phyloP scores from a whole-genome alignment of 83 land plant genomes.

The Picea abies region DNA sequence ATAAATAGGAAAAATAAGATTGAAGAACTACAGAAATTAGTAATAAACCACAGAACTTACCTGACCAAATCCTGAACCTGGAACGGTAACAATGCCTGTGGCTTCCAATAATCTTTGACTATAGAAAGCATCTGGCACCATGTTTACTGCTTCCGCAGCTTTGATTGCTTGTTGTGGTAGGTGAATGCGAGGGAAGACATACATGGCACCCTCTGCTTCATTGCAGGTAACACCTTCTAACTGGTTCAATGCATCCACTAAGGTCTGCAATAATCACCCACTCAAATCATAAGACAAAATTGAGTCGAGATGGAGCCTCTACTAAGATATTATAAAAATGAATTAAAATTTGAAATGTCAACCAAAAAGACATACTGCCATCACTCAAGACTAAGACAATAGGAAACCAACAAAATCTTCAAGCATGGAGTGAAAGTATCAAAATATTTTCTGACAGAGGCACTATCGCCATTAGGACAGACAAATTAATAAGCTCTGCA shows the following conservation, averaged over 20 bases:
- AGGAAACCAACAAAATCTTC: constrained; percentile 28
- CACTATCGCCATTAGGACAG: too few relatives aligned
- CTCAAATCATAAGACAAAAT: constrained; percentile 28
- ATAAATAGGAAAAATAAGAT: not conserved
- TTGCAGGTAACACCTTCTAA: constrained; percentile 97
- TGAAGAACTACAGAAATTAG: not conserved
- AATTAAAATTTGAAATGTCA: too few relatives aligned
- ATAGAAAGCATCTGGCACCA: constrained; percentile 91
- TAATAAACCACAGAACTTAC: constrained; percentile 28
- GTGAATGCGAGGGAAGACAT: constrained; percentile 83
- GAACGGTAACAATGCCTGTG: constrained; percentile 96
- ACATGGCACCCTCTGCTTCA: constrained; percentile 99
- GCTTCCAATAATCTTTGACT: constrained; percentile 80
- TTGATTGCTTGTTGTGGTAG: constrained; percentile 80
- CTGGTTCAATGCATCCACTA: constrained; percentile 89
- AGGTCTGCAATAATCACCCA: constrained; percentile 63
- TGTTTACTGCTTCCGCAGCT: constrained; percentile 81
- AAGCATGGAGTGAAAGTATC: not conserved
- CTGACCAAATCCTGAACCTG: constrained; percentile 99
- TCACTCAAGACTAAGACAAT: too few relatives aligned
- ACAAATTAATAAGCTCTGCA: too few relatives aligned
- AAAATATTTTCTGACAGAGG: too few relatives aligned
- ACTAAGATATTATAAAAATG: too few relatives aligned
- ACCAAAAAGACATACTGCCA: too few relatives aligned
- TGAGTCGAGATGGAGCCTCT: too few relatives aligned